phyloP scores from a whole-genome alignment of 2,329 filamentous ascomycete genomes.

The Rhexocercosporidium sp. region DNA sequence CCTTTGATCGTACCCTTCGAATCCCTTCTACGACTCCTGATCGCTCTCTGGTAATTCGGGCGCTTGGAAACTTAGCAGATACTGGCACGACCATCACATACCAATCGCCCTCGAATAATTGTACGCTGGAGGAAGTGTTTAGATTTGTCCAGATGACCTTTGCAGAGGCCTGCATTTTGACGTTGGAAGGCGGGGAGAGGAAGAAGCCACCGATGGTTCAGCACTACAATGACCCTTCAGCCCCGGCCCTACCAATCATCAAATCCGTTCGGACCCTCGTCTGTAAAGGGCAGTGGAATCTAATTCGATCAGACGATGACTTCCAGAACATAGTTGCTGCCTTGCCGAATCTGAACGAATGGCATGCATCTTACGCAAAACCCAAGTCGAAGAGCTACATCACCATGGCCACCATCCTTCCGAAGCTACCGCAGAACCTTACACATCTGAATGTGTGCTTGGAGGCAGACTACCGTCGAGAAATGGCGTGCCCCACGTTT shows the following conservation, averaged over 20 bases:
- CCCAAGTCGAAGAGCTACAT: slow-evolving; percentile 77
- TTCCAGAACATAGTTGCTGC: slow-evolving; percentile 66
- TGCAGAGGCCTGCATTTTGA: slow-evolving; percentile 67
- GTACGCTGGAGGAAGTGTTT: slow-evolving; percentile 73
- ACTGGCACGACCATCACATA: slow-evolving; percentile 60
- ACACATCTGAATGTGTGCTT: slow-evolving; percentile 70
- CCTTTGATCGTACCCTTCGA: slow-evolving; percentile 36
- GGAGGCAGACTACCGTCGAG: slow-evolving; percentile 73
- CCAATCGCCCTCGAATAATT: slow-evolving; percentile 67
- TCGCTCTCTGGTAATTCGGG: slow-evolving; percentile 32
- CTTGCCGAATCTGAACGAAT: slow-evolving; percentile 66
- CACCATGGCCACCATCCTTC: slow-evolving; percentile 68
- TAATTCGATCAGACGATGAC: slow-evolving; percentile 68
- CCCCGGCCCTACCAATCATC: slow-evolving; percentile 37
- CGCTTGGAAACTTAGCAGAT: slow-evolving; percentile 46
- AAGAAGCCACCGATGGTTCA: slow-evolving; percentile 74
- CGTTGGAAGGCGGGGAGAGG: slow-evolving; percentile 77
- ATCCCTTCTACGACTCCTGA: slow-evolving; percentile 37
- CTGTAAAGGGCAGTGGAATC: slow-evolving; percentile 78
- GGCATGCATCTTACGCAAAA: slow-evolving; percentile 64
- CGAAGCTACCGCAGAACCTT: slow-evolving; percentile 60
- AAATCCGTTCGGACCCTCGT: slow-evolving; percentile 68
- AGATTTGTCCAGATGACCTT: slow-evolving; percentile 61
- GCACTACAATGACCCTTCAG: slow-evolving; percentile 49
- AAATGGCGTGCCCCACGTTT: slow-evolving; percentile 63